Conservation (phyloP, 2,329 filamentous ascomycete species). For the Cercospora beticola region DNA sequence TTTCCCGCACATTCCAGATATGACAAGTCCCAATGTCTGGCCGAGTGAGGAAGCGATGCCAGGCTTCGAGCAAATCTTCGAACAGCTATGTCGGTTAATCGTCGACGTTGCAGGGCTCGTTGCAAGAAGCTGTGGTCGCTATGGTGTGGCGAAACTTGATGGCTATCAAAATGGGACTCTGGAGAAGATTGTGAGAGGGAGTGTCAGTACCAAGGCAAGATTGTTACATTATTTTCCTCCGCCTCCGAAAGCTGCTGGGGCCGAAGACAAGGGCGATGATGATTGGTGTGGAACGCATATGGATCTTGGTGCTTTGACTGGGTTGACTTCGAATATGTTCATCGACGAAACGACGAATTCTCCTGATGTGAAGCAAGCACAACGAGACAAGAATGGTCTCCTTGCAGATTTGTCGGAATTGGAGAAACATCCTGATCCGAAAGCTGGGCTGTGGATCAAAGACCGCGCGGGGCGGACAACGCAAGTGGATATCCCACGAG, state of each 20-base stretch:
- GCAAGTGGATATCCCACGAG: conserved; percentile 88
- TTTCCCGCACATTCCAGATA: conserved; percentile 76
- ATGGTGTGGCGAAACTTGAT: conserved; percentile 73
- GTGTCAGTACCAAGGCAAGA: conserved; percentile 84
- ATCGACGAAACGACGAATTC: conserved; percentile 67
- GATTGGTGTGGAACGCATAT: conserved; percentile 93
- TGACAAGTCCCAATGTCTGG: conserved; percentile 89
- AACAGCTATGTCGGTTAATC: conserved; percentile 75
- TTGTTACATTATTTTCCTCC: conserved; percentile 87
- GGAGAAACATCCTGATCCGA: conserved; percentile 72
- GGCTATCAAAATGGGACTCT: conserved; percentile 77
- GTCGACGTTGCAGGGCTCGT: conserved; percentile 89
- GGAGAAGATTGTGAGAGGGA: conserved; percentile 81
- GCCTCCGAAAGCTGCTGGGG: conserved; percentile 19
- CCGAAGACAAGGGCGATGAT: conserved; percentile 61
- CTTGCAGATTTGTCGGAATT: conserved; percentile 63
- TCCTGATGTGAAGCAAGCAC: conserved; percentile 28
- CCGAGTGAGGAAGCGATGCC: conserved; percentile 67
- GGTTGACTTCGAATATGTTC: conserved; percentile 94
- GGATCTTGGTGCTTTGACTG: conserved; percentile 91
- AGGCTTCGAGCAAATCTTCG: conserved; percentile 70
- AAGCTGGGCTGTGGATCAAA: conserved; percentile 89
- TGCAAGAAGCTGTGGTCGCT: conserved; percentile 84
- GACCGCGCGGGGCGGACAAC: conserved; percentile 77
- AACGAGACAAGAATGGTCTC: neutral